These are phyloP conservation scores for Brassica juncea DNA, from an alignment of 345 rosid genomes.

Conservation along the genomic window DNA sequence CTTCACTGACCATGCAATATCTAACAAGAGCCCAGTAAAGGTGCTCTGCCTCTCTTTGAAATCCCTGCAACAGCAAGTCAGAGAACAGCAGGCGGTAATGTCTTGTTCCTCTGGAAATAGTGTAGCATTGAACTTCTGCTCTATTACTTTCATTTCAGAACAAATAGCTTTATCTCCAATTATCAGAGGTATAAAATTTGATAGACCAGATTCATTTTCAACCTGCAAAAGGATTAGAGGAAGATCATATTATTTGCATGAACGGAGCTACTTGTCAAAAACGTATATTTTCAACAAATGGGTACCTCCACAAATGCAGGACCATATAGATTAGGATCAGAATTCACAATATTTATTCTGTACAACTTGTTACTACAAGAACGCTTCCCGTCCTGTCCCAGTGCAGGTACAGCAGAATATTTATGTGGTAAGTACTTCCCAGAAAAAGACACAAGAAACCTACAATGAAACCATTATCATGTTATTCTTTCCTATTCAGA, in stretches of 20 bases:
- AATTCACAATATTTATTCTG: constrained; percentile 56
- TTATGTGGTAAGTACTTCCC: constrained; percentile 81
- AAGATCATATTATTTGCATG: constrained; percentile 3
- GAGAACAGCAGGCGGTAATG: constrained; percentile 26
- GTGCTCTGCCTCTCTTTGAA: constrained; percentile 48
- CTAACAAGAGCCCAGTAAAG: constrained; percentile 66
- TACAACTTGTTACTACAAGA: constrained; percentile 58
- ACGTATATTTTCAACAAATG: neutral
- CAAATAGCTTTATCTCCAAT: constrained; percentile 73
- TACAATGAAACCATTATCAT: constrained; percentile 41
- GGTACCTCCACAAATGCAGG: constrained; percentile 95
- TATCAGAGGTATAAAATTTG: constrained; percentile 85
- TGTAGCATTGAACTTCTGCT: constrained; percentile 55
- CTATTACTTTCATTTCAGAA: constrained; percentile 68
- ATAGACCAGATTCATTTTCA: constrained; percentile 84
- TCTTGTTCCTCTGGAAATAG: constrained; percentile 43
- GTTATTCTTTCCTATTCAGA: constrained; percentile 7
- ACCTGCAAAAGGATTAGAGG: constrained; percentile 53
- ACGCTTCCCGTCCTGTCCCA: constrained; percentile 42
- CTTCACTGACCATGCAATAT: constrained; percentile 84
- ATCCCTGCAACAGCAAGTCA: constrained; percentile 46
- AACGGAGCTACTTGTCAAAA: neutral
- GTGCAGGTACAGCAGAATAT: constrained; percentile 51
- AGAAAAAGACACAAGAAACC: constrained; percentile 86
- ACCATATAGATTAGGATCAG: constrained; percentile 67